Base-by-base conservation (phyloP, 257 asterid genomes). In the Linderniella brevidens region DNA sequence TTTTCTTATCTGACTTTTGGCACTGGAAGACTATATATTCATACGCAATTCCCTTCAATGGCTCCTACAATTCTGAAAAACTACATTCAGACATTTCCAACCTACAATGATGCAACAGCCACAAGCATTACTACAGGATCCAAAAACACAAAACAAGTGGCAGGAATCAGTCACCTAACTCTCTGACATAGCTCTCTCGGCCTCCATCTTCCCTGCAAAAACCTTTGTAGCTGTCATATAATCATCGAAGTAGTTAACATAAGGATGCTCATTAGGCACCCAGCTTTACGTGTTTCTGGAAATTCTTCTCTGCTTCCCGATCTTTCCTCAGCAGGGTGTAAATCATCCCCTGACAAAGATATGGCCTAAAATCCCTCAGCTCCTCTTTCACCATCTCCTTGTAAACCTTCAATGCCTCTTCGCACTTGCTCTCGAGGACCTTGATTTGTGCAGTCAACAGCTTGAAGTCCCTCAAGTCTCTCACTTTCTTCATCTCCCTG, bases 331-430 rank as follows among this genome's bases (percentile, higher is more conserved):
- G 59, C 73, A 85, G 39, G 3, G 87, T 85, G 41, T 80, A 84
- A 47, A 88, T 81, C 40, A 84, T 84, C 17, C 94, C 98, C 64
- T 78, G 93, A 60, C 96, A 88, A 39, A 88, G 51, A 49, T 84
- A 88, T 0, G 98, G 96, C 74, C 98, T 74, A 17, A 88, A 88
- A 65, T 88, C 98, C 64, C 92, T 75, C 0, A 94, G 98, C 64
- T 88, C 98, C 59, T 88, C 96, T 68, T 71, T 78, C 29, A 77
- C 85, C 55, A 88, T 62, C 25, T 76, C 92, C 49, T 69, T 56
- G 58, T 88, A 88, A 50, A 69, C 52, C 40, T 56, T 71, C 75
- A 88, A 57, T 0, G 98, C 93, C 11, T 73, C 82, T 0, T 69
- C 72, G 19, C 72, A 84, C 10, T 68, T 64, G 54, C 92, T 79